phyloP scores from a whole-genome alignment of 1,139 yeast species.

The Taphrina deformans region DNA sequence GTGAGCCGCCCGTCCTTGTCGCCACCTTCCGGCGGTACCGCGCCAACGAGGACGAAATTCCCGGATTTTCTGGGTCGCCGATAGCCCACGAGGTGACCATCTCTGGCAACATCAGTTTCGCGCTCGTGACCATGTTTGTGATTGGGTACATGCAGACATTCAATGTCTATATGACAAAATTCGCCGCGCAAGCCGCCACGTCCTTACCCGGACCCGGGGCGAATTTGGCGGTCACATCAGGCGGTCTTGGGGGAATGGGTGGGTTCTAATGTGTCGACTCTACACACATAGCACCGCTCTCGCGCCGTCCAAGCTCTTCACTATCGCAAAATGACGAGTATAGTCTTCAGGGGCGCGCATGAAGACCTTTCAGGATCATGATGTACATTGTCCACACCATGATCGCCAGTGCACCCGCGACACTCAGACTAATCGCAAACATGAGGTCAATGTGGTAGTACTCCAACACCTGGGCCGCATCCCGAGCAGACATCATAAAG shows the following conservation, averaged over 20 bases:
- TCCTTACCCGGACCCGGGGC: not conserved
- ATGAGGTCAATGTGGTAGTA: slow-evolving; percentile 82
- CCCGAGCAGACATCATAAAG: slow-evolving; percentile 89
- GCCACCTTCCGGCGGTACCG: not conserved
- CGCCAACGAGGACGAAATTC: not conserved
- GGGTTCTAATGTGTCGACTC: too few relatives aligned
- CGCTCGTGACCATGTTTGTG: not conserved
- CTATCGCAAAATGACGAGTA: too few relatives aligned
- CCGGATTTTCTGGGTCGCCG: not conserved
- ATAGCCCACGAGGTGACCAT: not conserved
- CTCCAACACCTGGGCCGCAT: slow-evolving; percentile 76
- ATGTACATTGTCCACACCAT: slow-evolving; percentile 15
- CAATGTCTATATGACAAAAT: not conserved
- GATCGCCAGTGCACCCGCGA: slow-evolving; percentile 53
- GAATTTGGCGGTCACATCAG: not conserved
- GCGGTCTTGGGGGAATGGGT: not conserved
- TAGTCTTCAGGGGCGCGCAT: too few relatives aligned
- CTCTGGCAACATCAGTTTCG: slow-evolving; percentile 1
- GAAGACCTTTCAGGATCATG: not conserved
- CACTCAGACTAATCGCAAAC: slow-evolving; percentile 84
- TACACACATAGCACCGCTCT: too few relatives aligned
- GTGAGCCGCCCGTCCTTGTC: not conserved
- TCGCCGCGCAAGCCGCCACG: not conserved
- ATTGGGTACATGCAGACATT: slow-evolving; percentile 1
- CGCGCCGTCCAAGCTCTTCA: too few relatives aligned